phyloP scores from a whole-genome alignment of 2,329 filamentous ascomycete species.

The Fusarium floridanum region DNA sequence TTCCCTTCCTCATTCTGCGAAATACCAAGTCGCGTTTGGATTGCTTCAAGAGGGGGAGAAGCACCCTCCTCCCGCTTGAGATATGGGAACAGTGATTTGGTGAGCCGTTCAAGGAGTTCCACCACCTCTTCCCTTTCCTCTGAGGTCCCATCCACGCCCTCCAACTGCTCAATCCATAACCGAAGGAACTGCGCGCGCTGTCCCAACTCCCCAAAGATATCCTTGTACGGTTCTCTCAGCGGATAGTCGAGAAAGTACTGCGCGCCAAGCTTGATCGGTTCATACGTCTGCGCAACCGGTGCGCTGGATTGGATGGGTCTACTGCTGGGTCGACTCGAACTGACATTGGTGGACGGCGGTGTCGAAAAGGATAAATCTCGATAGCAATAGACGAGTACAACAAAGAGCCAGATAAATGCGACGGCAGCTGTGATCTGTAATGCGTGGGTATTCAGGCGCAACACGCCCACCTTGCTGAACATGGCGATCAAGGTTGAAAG shows the following conservation, averaged over 20 bases:
- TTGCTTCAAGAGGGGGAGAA: slow-evolving; percentile 29
- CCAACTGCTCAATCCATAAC: slow-evolving; percentile 37
- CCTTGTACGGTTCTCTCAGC: slow-evolving; percentile 47
- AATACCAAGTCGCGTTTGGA: slow-evolving; percentile 29
- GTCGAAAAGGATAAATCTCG: not conserved
- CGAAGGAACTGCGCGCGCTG: slow-evolving; percentile 41
- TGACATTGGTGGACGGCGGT: not conserved
- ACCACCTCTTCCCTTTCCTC: slow-evolving; percentile 17
- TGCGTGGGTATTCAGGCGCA: slow-evolving; percentile 20
- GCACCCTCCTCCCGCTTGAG: slow-evolving; percentile 18
- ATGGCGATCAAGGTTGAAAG: not conserved
- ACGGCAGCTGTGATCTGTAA: slow-evolving; percentile 23
- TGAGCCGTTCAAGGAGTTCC: slow-evolving; percentile 2
- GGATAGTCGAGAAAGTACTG: slow-evolving; percentile 48
- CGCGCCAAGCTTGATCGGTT: slow-evolving; percentile 23
- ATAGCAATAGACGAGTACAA: slow-evolving; percentile 12
- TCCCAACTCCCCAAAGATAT: slow-evolving; percentile 51
- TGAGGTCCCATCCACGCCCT: not conserved
- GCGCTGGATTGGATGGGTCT: not conserved
- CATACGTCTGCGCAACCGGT: not conserved
- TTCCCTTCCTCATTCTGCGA: slow-evolving; percentile 5
- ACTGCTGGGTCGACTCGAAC: not conserved
- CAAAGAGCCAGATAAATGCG: slow-evolving; percentile 30
- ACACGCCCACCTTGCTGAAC: slow-evolving; percentile 6
- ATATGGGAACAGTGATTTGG: slow-evolving; percentile 44